Base-by-base conservation (phyloP, 805 yeast genomes). In the Saccharomycopsis guyanensis region DNA sequence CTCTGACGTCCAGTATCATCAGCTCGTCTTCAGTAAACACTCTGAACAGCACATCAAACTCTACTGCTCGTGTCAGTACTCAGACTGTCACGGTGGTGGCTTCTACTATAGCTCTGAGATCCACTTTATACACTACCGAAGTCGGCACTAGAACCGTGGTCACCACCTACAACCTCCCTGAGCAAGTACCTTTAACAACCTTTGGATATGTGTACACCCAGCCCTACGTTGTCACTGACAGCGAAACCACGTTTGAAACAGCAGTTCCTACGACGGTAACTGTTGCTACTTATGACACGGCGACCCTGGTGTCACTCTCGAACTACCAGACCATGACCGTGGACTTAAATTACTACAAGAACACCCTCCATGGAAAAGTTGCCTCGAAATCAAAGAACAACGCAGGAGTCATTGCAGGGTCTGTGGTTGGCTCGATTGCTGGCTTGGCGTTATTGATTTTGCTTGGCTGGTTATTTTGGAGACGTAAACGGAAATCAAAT, bases 161-260 rank as follows among this genome's bases (percentile, higher is more conserved):
- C 10, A 42, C 43, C 16, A 43, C 43, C 16, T 22, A 31, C 16
- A 35, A 19, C 8, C 29, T 19, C 31, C 19, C 43, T 8, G 37
- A 19, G 24, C 43, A 4, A 24, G 32, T 12, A 13, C 40, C 24
- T 16, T 31, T 4, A 27, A 49, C 52, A 2, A 47, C 53, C 7
- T 44, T 44, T 22, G 53, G 49, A 4, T 50, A 44, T 47, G 53
- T 50, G 18, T 50, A 50, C 41, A 50, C 53, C 16, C 53, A 50
- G 34, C 49, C 53, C 4, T 50, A 44, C 31, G 43, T 36, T 22
- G 45, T 50, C 15, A 44, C 47, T 2, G 53, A 20, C 25, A 15
- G 15, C 10, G 13, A 19, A 20, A 42, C 49, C 5, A 19, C 51
- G 12, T 47, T 50, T 32, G 42, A 37, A 7, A 42, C 49, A 7